Conservation (phyloP, 768 basidiomycete genomes). For the Russula lepida region DNA sequence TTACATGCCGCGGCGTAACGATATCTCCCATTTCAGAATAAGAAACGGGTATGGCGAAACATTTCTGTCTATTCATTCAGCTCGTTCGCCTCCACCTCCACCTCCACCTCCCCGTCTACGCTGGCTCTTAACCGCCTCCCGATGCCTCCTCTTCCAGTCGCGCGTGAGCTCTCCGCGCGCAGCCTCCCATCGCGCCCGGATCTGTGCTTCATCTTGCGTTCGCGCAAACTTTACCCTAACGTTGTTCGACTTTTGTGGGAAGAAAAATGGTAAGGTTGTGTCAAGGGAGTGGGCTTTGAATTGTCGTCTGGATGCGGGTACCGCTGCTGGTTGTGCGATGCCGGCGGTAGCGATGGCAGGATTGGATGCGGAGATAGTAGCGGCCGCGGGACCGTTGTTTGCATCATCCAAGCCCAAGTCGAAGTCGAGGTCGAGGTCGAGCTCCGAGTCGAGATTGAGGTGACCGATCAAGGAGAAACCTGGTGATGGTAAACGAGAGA, state of each 20-base stretch:
- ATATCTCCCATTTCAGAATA: too few species aligned
- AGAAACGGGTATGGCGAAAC: background rate
- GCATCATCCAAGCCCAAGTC: slow-evolving; percentile 26
- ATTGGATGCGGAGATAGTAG: background rate
- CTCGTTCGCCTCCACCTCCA: slow-evolving; percentile 32
- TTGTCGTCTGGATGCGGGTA: background rate
- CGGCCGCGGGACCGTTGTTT: background rate
- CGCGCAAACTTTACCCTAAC: slow-evolving; percentile 38
- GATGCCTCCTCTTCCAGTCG: slow-evolving; percentile 70
- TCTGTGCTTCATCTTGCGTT: slow-evolving; percentile 49
- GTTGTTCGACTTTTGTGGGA: slow-evolving; percentile 25
- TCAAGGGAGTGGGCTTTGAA: slow-evolving; percentile 1
- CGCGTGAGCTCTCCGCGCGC: slow-evolving; percentile 55
- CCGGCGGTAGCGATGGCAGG: background rate
- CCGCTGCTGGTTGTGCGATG: background rate
- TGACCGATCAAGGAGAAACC: slow-evolving; percentile 72
- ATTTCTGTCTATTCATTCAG: slow-evolving; percentile 18
- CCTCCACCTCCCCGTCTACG: slow-evolving; percentile 47
- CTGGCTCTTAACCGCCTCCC: slow-evolving; percentile 64
- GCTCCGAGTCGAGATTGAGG: slow-evolving; percentile 63
- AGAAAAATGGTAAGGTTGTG: slow-evolving; percentile 15
- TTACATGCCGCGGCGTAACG: too few species aligned
- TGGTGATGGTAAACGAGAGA: slow-evolving; percentile 29
- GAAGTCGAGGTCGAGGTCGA: slow-evolving; percentile 46
- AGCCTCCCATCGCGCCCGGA: slow-evolving; percentile 63